phyloP scores from a whole-genome alignment of 2,329 filamentous ascomycete species.

The Ustulina deusta region DNA sequence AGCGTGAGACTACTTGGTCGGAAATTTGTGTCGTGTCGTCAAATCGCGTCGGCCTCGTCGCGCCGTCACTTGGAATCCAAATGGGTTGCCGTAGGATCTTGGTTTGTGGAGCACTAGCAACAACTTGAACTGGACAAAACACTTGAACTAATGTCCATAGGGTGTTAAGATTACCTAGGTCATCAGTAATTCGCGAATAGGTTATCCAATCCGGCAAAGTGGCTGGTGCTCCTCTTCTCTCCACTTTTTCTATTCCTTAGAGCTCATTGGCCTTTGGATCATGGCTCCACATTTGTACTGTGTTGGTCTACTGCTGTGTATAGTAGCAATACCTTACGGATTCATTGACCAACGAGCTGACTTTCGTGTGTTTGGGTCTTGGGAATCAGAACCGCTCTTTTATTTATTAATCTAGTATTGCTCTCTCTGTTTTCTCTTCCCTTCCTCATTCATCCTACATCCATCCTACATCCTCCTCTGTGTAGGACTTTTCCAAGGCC shows the following conservation, averaged over 20 bases:
- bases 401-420: background rate
- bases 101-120: slow-evolving; percentile 31
- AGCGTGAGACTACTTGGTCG: slow-evolving; percentile 34
- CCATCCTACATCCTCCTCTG: too few relatives aligned
- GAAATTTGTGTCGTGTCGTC: slow-evolving; percentile 31
- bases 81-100: slow-evolving; percentile 31
- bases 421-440: background rate
- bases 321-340: background rate
- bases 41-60: slow-evolving; percentile 35
- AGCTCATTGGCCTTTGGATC: background rate
- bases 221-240: background rate
- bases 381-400: background rate
- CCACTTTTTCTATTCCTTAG: too few relatives aligned
- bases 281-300: background rate
- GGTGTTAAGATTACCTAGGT: slow-evolving; percentile 3
- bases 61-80: slow-evolving; percentile 21
- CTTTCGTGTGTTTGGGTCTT: background rate
- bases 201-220: slow-evolving; percentile 5
- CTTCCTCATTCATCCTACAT: background rate
- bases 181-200: slow-evolving; percentile 8
- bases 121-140: slow-evolving; percentile 21
- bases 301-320: background rate
- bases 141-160: background rate
- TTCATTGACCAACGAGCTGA: background rate
- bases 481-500: background rate